Conservation (phyloP, 1,139 yeast genomes). For the Hansenula sp. region DNA sequence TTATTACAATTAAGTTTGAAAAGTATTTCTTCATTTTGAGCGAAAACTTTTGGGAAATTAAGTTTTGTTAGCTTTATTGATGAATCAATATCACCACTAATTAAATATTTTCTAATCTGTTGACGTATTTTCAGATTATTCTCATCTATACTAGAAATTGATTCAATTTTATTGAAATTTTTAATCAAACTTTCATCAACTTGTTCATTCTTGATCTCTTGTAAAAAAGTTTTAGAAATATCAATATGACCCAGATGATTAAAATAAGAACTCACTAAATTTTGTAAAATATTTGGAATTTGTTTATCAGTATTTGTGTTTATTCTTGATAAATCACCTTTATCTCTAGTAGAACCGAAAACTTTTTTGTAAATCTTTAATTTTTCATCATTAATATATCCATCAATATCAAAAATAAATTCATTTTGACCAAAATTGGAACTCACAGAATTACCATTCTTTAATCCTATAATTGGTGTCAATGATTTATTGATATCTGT, state of each 20-base stretch:
- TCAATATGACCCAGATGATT: constrained; percentile 70
- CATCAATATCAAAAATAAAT: constrained; percentile 68
- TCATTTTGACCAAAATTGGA: constrained; percentile 71
- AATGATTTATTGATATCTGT: constrained; percentile 33
- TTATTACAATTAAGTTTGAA: constrained; percentile 52
- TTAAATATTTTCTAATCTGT: constrained; percentile 40
- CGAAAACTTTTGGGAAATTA: constrained; percentile 44
- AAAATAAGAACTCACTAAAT: constrained; percentile 64
- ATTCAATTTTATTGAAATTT: constrained; percentile 16
- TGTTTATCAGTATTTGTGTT: constrained; percentile 27
- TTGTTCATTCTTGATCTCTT: constrained; percentile 35
- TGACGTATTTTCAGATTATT: constrained; percentile 47
- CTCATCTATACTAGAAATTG: constrained; percentile 25
- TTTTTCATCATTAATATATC: constrained; percentile 51
- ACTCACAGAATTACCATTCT: constrained; percentile 42
- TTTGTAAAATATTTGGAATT: constrained; percentile 41
- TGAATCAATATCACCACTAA: constrained; percentile 43
- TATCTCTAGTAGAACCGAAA: constrained; percentile 16
- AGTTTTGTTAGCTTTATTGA: constrained; percentile 39
- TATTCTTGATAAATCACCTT: constrained; percentile 1
- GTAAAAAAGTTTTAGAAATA: constrained; percentile 57
- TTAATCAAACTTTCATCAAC: constrained; percentile 22
- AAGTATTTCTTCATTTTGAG: constrained; percentile 35
- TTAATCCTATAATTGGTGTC: constrained; percentile 48
- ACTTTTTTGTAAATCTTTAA: constrained; percentile 23